Percentiles rank a stretch among this genome's conserved stretches.
These are phyloP conservation scores for Colletotrichum sp. DNA, from an alignment of 2,329 filamentous ascomycete genomes.

Conservation along the genomic window DNA sequence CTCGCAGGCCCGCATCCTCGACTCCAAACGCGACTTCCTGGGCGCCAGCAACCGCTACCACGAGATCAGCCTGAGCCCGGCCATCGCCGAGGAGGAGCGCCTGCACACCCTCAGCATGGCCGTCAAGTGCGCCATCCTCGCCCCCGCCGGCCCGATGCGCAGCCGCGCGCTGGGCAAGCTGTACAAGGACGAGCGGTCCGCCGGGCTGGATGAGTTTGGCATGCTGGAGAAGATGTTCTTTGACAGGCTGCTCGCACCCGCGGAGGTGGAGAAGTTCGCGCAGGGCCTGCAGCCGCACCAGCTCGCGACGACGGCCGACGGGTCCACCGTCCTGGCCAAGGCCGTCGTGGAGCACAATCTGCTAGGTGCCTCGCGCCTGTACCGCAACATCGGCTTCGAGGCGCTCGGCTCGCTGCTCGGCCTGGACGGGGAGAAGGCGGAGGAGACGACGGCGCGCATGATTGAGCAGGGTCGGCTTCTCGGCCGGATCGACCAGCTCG, in stretches of 20 bases:
- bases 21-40: constrained; percentile 88
- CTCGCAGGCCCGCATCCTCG: constrained; percentile 90
- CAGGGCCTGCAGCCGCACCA: constrained; percentile 84
- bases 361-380: constrained; percentile 80
- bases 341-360: constrained; percentile 97
- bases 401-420: constrained; percentile 80
- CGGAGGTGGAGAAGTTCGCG: constrained; percentile 88
- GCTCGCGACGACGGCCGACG: constrained; percentile 86
- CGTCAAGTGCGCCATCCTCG: constrained; percentile 90
- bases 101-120: constrained; percentile 84
- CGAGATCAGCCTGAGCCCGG: constrained; percentile 77
- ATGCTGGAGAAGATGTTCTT: constrained; percentile 99
- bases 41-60: constrained; percentile 89
- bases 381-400: constrained; percentile 78
- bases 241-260: constrained; percentile 79
- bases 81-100: constrained; percentile 86
- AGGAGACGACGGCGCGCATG: constrained; percentile 93
- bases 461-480: constrained; percentile 90
- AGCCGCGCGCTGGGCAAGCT: constrained; percentile 81
- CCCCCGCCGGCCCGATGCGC: constrained; percentile 86
- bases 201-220: constrained; percentile 76
- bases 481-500: constrained; percentile 94
- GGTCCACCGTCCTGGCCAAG: constrained; percentile 89
- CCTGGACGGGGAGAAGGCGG: constrained; percentile 79
- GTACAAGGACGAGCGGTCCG: constrained; percentile 90